Evolutionary conservation across 2,329 filamentous ascomycete species (phyloP).

Genomic region (Fusarium sp.): DNA sequence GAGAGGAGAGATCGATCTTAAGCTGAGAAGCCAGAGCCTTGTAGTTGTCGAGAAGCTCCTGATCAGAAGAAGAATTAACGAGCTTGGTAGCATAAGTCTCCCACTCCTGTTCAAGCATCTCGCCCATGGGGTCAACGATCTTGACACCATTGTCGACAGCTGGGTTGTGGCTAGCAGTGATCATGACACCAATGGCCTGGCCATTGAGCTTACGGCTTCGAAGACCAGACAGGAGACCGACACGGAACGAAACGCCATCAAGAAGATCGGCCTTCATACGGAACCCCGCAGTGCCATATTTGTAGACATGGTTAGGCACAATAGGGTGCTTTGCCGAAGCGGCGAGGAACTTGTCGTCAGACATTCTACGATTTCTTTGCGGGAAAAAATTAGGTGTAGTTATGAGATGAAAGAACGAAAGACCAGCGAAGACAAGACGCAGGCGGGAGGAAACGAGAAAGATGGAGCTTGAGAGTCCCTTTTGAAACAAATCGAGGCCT

Average conservation of each 20-base stretch:
- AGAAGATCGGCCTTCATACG: conserved; percentile 81
- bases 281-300: conserved; percentile 74
- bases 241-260: conserved; percentile 90
- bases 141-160: conserved; percentile 92
- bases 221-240: conserved; percentile 87
- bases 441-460: conserved; percentile 29
- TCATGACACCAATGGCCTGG: conserved; percentile 95
- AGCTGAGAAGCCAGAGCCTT: conserved; percentile 77
- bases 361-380: conserved; percentile 51
- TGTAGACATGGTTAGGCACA: conserved; percentile 63
- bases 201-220: conserved; percentile 90
- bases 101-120: conserved; percentile 98
- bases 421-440: conserved; percentile 4
- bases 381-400: neutral
- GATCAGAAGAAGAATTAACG: conserved; percentile 82
- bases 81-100: conserved; percentile 87
- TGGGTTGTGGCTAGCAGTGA: conserved; percentile 93
- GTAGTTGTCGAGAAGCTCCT: conserved; percentile 80
- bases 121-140: conserved; percentile 95
- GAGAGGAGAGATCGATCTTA: conserved; percentile 75
- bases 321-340: conserved; percentile 72
- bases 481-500: conserved; percentile 38
- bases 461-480: conserved; percentile 31
- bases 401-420: conserved; percentile 13
- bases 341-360: conserved; percentile 63